These are phyloP conservation scores for Cucumis hystrix DNA, from an alignment of 306 rosid species.

Conservation along the genomic window DNA sequence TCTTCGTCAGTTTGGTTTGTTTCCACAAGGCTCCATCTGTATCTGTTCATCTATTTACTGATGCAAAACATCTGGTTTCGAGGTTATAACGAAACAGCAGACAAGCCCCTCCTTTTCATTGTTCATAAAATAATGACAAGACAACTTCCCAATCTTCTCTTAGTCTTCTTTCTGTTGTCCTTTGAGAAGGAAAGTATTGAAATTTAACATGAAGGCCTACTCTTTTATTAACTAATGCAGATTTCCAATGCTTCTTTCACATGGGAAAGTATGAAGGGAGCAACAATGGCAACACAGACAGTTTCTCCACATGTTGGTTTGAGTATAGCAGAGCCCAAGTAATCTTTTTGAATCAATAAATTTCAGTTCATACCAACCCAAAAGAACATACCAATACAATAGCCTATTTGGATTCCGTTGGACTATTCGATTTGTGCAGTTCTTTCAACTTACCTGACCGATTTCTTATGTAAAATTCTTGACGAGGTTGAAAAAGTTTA, in stretches of 20 bases:
- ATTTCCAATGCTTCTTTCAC: background rate
- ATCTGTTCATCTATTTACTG: background rate
- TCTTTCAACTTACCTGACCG: background rate
- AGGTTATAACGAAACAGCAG: background rate
- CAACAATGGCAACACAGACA: background rate
- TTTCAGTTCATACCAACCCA: background rate
- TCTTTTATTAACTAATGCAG: background rate
- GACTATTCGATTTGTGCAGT: background rate
- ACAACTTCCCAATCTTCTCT: background rate
- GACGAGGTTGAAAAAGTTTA: background rate
- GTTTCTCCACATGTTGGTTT: background rate
- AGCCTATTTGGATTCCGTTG: background rate
- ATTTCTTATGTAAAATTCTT: background rate
- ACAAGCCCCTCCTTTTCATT: background rate
- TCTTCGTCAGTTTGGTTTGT: background rate
- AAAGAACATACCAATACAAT: background rate
- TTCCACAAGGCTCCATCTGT: background rate
- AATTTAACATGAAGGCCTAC: background rate
- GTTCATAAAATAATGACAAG: slow-evolving; percentile 3
- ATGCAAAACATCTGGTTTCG: background rate
- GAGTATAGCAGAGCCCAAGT: background rate
- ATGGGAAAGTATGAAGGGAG: background rate
- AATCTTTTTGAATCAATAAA: background rate
- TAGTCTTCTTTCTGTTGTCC: background rate
- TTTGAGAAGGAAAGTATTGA: background rate